Evolutionary conservation across 192 early-diverging fungal species (phyloP).

Genomic region (Chytriomyces confervae): DNA sequence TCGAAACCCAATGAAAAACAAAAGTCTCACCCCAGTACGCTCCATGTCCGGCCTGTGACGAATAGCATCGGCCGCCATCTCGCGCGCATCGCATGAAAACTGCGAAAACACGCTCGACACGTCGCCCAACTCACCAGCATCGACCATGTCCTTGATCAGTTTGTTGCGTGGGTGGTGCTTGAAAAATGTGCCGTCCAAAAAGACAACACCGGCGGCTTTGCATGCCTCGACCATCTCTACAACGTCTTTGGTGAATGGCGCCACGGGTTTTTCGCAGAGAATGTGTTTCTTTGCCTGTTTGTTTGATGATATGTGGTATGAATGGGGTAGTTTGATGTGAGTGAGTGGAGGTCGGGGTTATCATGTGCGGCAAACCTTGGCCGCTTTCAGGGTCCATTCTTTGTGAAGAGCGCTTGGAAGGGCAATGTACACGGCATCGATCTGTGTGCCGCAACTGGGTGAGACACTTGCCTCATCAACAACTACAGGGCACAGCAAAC

Average conservation of each 20-base stretch:
- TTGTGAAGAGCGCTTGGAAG: slow-evolving; percentile 31
- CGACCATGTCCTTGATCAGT: slow-evolving; percentile 27
- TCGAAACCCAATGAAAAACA: background rate
- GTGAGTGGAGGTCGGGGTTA: background rate
- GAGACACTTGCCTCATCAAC: background rate
- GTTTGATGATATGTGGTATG: background rate
- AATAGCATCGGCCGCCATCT: slow-evolving; percentile 30
- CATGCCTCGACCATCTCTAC: slow-evolving; percentile 32
- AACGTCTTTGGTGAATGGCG: slow-evolving; percentile 23
- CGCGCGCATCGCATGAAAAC: slow-evolving; percentile 25
- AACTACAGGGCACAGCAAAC: background rate
- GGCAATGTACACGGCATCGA: slow-evolving; percentile 38
- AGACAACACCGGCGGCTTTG: slow-evolving; percentile 24
- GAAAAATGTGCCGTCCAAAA: slow-evolving; percentile 41
- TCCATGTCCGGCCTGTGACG: slow-evolving; percentile 25
- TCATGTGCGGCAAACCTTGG: background rate
- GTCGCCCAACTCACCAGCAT: slow-evolving; percentile 26
- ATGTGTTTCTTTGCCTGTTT: slow-evolving; percentile 36
- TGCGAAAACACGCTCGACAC: slow-evolving; percentile 32
- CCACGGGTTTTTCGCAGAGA: slow-evolving; percentile 40
- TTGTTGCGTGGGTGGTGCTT: slow-evolving; percentile 38
- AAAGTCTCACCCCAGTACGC: slow-evolving; percentile 2
- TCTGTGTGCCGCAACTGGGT: slow-evolving; percentile 1
- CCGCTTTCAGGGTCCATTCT: slow-evolving; percentile 39
- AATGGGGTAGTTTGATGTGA: too few species aligned